phyloP scores from a whole-genome alignment of 1,139 yeast genomes.

The Geotrichum fermentans region DNA sequence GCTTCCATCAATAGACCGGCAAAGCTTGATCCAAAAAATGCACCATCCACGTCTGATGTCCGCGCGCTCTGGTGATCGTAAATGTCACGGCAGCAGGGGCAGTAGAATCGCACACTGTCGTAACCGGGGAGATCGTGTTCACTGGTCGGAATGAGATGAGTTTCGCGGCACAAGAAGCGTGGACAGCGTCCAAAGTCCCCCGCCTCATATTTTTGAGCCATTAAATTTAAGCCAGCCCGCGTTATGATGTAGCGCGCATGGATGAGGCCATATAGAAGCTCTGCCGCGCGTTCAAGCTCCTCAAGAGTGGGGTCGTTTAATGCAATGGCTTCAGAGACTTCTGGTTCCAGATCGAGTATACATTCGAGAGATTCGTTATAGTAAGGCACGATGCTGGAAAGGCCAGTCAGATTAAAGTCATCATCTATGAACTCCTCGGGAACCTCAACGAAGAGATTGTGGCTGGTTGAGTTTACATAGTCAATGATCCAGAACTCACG shows the following conservation, averaged over 20 bases:
- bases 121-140: slow-evolving; percentile 85
- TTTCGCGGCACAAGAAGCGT: slow-evolving; percentile 80
- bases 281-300: slow-evolving; percentile 82
- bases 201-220: slow-evolving; percentile 93
- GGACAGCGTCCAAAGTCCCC: slow-evolving; percentile 92
- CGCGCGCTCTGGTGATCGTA: slow-evolving; percentile 83
- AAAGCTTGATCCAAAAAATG: slow-evolving; percentile 93
- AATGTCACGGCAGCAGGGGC: slow-evolving; percentile 91
- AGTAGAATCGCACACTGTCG: slow-evolving; percentile 85
- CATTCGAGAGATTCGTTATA: slow-evolving; percentile 89
- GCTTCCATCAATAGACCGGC: slow-evolving; percentile 87
- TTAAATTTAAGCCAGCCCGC: slow-evolving; percentile 81
- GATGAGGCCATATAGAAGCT: slow-evolving; percentile 82
- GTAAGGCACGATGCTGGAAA: slow-evolving; percentile 78
- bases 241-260: slow-evolving; percentile 89
- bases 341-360: slow-evolving; percentile 83
- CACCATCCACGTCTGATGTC: slow-evolving; percentile 86
- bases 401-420: slow-evolving; percentile 90
- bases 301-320: slow-evolving; percentile 75
- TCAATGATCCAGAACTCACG: slow-evolving; percentile 78
- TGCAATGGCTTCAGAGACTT: slow-evolving; percentile 49
- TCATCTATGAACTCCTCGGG: slow-evolving; percentile 92
- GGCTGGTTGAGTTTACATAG: slow-evolving; percentile 82
- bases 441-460: slow-evolving; percentile 90
- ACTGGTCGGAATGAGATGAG: slow-evolving; percentile 88